Evolutionary conservation across 345 rosid genomes (phyloP).

Genomic region (Odontarrhena argentea): DNA sequence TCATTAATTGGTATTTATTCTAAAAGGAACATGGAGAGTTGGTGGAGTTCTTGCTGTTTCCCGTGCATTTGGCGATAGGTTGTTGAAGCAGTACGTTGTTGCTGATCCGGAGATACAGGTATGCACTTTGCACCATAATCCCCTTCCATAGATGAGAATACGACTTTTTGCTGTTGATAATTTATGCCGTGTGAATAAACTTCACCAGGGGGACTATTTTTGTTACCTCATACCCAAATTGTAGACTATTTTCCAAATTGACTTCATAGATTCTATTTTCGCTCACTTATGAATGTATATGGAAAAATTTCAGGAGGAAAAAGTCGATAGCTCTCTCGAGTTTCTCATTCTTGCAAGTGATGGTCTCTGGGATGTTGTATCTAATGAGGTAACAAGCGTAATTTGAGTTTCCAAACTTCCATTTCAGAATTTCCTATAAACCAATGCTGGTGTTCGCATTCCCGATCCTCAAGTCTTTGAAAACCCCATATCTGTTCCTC

Average conservation of each 20-base stretch:
- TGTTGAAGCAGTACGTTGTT: slow-evolving; percentile 97
- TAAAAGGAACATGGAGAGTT: slow-evolving; percentile 96
- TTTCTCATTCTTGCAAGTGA: slow-evolving; percentile 99
- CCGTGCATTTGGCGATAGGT: slow-evolving; percentile 98
- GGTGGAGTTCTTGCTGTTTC: slow-evolving; percentile 99
- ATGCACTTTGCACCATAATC: slow-evolving; percentile 17
- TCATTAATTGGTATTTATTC: slow-evolving; percentile 3
- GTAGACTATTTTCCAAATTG: not conserved
- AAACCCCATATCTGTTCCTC: slow-evolving; percentile 26
- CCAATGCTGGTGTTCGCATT: not conserved
- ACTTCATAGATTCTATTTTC: not conserved
- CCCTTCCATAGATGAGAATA: not conserved
- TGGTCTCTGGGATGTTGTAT: slow-evolving; percentile 98
- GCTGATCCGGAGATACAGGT: slow-evolving; percentile 99
- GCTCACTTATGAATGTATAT: slow-evolving; percentile 5
- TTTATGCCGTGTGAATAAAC: not conserved
- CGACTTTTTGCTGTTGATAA: not conserved
- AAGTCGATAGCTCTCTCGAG: slow-evolving; percentile 88
- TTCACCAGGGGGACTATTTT: not conserved
- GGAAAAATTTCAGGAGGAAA: slow-evolving; percentile 76
- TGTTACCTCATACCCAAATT: slow-evolving; percentile 8
- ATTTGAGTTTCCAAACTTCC: not conserved
- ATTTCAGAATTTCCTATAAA: not conserved
- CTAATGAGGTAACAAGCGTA: slow-evolving; percentile 69
- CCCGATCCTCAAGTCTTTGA: slow-evolving; percentile 8